phyloP scores from a whole-genome alignment of 2,329 filamentous ascomycete species.

The Aspergillus carbonarius region DNA sequence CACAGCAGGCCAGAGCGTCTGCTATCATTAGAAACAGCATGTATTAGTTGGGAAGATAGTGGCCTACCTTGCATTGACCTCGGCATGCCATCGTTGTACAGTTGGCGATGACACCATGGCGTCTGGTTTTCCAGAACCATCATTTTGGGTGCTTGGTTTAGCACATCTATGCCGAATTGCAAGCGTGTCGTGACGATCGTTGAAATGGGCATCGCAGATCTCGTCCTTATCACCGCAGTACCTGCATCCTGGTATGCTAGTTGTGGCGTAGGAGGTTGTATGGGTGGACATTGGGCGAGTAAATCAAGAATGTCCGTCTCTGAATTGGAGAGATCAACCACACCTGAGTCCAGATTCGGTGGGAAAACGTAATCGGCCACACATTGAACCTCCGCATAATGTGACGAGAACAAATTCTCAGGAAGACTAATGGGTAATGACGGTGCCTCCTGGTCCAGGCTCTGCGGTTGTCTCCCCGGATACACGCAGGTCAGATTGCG shows the following conservation, averaged over 20 bases:
- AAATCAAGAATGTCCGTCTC: background rate
- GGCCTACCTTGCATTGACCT: conserved; percentile 49
- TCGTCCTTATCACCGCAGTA: conserved; percentile 1
- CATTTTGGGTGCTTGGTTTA: conserved; percentile 42
- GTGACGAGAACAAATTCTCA: background rate
- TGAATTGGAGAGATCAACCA: background rate
- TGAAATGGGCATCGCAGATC: conserved; percentile 13
- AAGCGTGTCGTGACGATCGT: conserved; percentile 26
- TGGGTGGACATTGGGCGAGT: background rate
- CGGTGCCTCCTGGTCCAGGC: conserved; percentile 4
- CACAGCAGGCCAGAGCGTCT: conserved; percentile 57
- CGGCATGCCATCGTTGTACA: conserved; percentile 56
- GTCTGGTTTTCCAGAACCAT: conserved; percentile 54
- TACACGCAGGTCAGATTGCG: conserved; percentile 53
- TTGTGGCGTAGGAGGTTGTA: background rate
- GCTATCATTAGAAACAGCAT: background rate
- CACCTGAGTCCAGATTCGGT: background rate
- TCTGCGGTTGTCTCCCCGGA: conserved; percentile 25
- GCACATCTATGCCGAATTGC: conserved; percentile 45
- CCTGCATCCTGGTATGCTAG: background rate
- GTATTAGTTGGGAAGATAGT: background rate
- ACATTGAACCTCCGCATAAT: background rate
- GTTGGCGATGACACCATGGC: conserved; percentile 54
- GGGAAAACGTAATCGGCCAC: background rate
- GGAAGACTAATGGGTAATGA: background rate